These are phyloP conservation scores for Pascua sp. DNA, from an alignment of 1,284 basidiomycete species.

Conservation along the genomic window DNA sequence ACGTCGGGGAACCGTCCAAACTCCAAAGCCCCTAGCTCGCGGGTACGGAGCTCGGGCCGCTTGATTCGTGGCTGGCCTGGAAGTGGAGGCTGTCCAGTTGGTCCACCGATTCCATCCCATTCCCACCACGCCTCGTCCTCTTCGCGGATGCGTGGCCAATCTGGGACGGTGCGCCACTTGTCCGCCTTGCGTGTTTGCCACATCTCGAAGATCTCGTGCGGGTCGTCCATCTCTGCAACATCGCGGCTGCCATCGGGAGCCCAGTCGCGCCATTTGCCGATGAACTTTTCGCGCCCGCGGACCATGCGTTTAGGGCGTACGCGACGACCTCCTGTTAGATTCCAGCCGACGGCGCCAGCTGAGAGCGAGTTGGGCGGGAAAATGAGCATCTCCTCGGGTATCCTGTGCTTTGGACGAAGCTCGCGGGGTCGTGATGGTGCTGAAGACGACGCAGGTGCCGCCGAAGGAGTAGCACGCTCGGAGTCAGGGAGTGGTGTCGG, in stretches of 20 bases:
- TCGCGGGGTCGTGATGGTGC: neutral
- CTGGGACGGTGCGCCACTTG: conserved; percentile 19
- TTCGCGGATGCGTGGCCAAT: conserved; percentile 37
- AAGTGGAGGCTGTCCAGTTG: conserved; percentile 32
- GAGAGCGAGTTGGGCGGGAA: conserved; percentile 41
- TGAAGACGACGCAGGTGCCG: no score
- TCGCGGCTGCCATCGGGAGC: conserved; percentile 40
- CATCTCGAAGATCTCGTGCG: conserved; percentile 25
- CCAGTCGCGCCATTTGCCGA: conserved; percentile 47
- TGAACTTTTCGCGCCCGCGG: conserved; percentile 43
- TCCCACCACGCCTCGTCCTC: conserved; percentile 39
- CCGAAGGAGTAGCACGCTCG: conserved; percentile 1
- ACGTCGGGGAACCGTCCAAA: conserved; percentile 38
- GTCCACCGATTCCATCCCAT: conserved; percentile 31
- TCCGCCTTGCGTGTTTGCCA: conserved; percentile 8
- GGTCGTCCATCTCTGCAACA: conserved; percentile 46
- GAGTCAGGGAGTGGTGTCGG: conserved; percentile 13
- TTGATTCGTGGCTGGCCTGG: conserved; percentile 16
- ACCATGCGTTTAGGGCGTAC: conserved; percentile 41
- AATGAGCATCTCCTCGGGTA: conserved; percentile 45
- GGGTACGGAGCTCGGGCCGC: conserved; percentile 22
- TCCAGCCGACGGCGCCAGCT: conserved; percentile 44
- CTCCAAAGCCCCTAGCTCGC: conserved; percentile 24
- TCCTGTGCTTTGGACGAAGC: conserved; percentile 26
- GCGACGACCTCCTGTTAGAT: conserved; percentile 42